Evolutionary conservation across 768 basidiomycete genomes (phyloP).

Genomic region (Mycena polygramma): DNA sequence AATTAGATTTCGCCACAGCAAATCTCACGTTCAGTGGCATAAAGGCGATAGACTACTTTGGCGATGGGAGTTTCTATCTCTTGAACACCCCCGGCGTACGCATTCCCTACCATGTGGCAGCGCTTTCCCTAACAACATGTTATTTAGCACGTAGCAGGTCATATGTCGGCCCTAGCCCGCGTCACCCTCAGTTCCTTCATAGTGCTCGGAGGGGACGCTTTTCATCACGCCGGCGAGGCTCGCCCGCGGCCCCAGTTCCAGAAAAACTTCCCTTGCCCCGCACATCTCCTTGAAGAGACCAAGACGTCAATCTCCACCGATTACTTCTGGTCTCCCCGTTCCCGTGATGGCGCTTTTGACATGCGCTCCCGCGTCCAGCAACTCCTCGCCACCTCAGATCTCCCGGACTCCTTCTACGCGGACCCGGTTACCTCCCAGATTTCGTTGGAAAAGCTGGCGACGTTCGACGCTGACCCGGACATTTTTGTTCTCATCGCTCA

Average conservation of each 20-base stretch:
- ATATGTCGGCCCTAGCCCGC: slow-evolving; percentile 29
- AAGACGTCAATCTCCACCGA: slow-evolving; percentile 24
- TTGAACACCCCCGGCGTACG: slow-evolving; percentile 36
- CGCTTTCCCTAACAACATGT: background rate
- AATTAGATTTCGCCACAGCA: slow-evolving; percentile 24
- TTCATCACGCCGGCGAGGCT: slow-evolving; percentile 35
- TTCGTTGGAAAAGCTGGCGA: slow-evolving; percentile 30
- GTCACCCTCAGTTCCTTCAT: slow-evolving; percentile 33
- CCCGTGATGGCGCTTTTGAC: slow-evolving; percentile 25
- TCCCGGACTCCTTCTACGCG: slow-evolving; percentile 19
- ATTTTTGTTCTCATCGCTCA: slow-evolving; percentile 35
- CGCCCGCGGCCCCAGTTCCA: slow-evolving; percentile 29
- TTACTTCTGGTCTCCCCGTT: slow-evolving; percentile 29
- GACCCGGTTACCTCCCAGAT: slow-evolving; percentile 25
- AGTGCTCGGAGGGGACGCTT: slow-evolving; percentile 31
- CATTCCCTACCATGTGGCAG: background rate
- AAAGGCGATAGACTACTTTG: slow-evolving; percentile 32
- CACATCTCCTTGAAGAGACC: slow-evolving; percentile 27
- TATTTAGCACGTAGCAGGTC: slow-evolving; percentile 24
- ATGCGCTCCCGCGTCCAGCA: slow-evolving; percentile 25
- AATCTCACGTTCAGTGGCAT: slow-evolving; percentile 31
- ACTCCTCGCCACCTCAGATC: slow-evolving; percentile 26
- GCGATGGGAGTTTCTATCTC: slow-evolving; percentile 39
- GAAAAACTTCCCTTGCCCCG: slow-evolving; percentile 33
- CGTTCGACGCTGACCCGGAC: slow-evolving; percentile 35